Evolutionary conservation across 2,329 filamentous ascomycete species (phyloP).

Genomic region (Coleophoma cylindrospora): DNA sequence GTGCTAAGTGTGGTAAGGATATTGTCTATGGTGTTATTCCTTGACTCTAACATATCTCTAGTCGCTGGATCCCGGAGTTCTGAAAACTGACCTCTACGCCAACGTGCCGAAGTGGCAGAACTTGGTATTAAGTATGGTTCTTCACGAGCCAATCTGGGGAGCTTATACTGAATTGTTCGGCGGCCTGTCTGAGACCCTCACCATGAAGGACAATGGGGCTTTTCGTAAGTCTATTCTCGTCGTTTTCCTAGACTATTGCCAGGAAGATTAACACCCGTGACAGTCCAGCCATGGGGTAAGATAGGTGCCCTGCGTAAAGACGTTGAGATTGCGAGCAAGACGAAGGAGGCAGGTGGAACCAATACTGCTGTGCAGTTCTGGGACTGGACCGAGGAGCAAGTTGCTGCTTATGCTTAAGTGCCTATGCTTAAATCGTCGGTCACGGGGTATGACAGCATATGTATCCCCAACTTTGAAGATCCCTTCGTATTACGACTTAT

Average conservation of each 20-base stretch:
- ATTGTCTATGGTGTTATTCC: not conserved
- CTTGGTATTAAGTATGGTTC: no score
- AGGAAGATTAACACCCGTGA: no score
- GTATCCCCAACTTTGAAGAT: no score
- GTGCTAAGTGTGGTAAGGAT: conserved; percentile 3
- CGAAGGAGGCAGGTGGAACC: not conserved
- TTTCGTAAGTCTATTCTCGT: not conserved
- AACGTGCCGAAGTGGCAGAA: not conserved
- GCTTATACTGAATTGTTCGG: not conserved
- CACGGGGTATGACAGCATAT: no score
- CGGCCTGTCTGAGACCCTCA: not conserved
- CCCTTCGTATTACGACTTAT: no score
- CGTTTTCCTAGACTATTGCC: no score
- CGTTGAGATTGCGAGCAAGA: not conserved
- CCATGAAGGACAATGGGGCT: not conserved
- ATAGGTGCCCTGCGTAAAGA: not conserved
- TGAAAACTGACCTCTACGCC: not conserved
- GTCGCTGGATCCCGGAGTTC: not conserved
- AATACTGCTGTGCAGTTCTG: not conserved
- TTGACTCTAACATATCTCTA: not conserved
- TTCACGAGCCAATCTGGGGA: not conserved
- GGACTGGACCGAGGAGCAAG: not conserved
- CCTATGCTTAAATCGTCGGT: no score
- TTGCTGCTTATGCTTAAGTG: no score
- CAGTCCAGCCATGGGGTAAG: not conserved